A percentile compares a stretch with the other conserved stretches of the same genome.
phyloP scores from a whole-genome alignment of 345 rosid species.

The Bruguiera sexangula region DNA sequence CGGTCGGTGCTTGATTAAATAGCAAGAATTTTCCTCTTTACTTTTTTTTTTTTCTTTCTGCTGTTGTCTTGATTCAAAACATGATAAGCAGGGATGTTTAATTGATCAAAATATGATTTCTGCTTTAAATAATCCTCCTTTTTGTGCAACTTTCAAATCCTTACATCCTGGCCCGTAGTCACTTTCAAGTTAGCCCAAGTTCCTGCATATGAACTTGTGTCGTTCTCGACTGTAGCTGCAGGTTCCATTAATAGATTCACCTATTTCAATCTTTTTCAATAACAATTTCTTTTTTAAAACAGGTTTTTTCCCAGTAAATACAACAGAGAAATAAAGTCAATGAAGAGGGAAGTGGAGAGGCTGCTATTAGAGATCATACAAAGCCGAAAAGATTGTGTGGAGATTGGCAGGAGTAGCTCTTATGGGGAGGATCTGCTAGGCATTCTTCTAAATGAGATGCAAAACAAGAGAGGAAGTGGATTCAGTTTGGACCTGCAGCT shows the following conservation, averaged over 20 bases:
- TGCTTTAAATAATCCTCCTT: too few species aligned
- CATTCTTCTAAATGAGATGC: constrained; percentile 69
- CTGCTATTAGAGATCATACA: constrained; percentile 82
- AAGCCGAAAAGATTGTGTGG: constrained; percentile 63
- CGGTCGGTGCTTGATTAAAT: constrained; percentile 36
- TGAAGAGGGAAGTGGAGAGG: constrained; percentile 75
- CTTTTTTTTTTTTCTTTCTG: neutral
- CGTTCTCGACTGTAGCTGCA: neutral
- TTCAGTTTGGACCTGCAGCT: constrained; percentile 55
- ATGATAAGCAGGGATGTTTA: neutral
- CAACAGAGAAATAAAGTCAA: constrained; percentile 76
- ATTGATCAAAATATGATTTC: neutral
- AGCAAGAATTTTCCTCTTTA: neutral
- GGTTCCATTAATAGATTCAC: neutral
- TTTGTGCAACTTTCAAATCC: too few species aligned
- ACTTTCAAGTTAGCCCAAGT: constrained; percentile 8
- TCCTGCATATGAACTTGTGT: neutral
- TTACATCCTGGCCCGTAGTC: neutral
- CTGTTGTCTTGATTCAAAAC: neutral
- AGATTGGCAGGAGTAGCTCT: constrained; percentile 74
- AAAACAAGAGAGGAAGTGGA: constrained; percentile 39
- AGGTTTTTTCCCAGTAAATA: constrained; percentile 89
- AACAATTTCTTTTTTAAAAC: neutral
- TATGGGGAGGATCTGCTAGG: constrained; percentile 83
- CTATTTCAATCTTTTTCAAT: neutral